Percentiles rank a stretch among this genome's conserved stretches.
Conservation (phyloP, 2,329 filamentous ascomycete species). For the Penicillium rolfsii region DNA sequence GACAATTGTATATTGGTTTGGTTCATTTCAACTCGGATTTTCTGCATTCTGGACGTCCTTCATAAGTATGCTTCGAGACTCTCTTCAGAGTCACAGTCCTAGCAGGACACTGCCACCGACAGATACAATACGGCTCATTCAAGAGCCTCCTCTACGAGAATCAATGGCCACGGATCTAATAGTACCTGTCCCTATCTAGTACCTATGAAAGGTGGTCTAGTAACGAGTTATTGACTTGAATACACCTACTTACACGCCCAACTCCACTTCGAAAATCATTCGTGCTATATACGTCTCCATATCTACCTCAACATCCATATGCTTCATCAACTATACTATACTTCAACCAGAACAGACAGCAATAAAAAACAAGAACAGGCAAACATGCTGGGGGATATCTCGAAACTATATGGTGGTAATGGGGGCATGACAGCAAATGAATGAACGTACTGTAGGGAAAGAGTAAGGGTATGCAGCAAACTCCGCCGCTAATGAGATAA, state of each 20-base stretch:
- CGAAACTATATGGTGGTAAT: constrained; percentile 16
- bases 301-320: constrained; percentile 20
- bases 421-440: constrained; percentile 22
- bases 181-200: neutral
- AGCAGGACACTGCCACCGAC: too few relatives aligned
- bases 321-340: constrained; percentile 27
- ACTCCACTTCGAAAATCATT: constrained; percentile 14
- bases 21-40: too few relatives aligned
- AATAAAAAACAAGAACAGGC: constrained; percentile 12
- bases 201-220: neutral
- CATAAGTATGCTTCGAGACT: too few relatives aligned
- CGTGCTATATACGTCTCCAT: constrained; percentile 26
- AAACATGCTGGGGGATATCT: constrained; percentile 27
- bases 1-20: too few relatives aligned
- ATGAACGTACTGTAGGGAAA: constrained; percentile 25
- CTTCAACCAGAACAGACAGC: constrained; percentile 16
- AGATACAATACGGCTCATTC: too few relatives aligned
- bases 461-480: constrained; percentile 28
- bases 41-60: too few relatives aligned
- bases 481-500: constrained; percentile 33
- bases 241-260: too few relatives aligned
- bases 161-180: too few relatives aligned
- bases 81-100: too few relatives aligned
- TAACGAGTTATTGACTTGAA: neutral
- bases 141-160: too few relatives aligned